Percentiles rank a stretch among this genome's conserved stretches.
Evolutionary conservation across 108 stramenopile species (phyloP).

Genomic region (Conticribra guillardii): DNA sequence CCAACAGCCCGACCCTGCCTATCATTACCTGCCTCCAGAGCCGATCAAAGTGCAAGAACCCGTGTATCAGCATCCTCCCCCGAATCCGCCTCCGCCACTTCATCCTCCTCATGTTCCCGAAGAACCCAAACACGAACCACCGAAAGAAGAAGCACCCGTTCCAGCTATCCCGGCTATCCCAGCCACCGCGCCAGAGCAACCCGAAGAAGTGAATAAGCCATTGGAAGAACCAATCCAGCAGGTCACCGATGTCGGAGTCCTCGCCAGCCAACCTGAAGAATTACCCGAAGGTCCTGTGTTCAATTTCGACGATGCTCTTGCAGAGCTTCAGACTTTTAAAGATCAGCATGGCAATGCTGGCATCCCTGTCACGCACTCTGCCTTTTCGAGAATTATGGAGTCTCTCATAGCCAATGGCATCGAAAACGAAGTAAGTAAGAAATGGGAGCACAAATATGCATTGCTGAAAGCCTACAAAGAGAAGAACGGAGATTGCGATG

Average conservation of each 20-base stretch:
- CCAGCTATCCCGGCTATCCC: no score
- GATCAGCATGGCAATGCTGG: neutral
- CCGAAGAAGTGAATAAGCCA: no score
- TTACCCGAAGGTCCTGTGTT: neutral
- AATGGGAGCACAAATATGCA: conserved; percentile 7
- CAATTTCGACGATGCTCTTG: conserved; percentile 4
- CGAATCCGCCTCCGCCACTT: neutral
- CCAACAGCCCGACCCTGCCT: conserved; percentile 2
- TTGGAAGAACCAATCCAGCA: no score
- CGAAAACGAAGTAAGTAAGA: neutral
- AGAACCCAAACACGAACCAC: neutral
- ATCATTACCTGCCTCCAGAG: conserved; percentile 1
- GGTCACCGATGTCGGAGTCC: no score
- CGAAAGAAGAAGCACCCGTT: no score
- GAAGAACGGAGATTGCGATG: conserved; percentile 41
- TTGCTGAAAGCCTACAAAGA: neutral
- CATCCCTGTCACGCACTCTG: conserved; percentile 1
- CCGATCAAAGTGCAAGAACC: neutral
- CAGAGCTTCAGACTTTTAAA: neutral
- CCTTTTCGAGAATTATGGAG: conserved; percentile 1
- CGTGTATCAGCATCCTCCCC: neutral
- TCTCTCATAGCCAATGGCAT: neutral
- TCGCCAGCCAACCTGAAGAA: neutral
- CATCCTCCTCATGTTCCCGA: neutral
- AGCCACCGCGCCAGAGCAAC: no score